phyloP scores from a whole-genome alignment of 352 stramenopile genomes.

The Globisporangium canariense region DNA sequence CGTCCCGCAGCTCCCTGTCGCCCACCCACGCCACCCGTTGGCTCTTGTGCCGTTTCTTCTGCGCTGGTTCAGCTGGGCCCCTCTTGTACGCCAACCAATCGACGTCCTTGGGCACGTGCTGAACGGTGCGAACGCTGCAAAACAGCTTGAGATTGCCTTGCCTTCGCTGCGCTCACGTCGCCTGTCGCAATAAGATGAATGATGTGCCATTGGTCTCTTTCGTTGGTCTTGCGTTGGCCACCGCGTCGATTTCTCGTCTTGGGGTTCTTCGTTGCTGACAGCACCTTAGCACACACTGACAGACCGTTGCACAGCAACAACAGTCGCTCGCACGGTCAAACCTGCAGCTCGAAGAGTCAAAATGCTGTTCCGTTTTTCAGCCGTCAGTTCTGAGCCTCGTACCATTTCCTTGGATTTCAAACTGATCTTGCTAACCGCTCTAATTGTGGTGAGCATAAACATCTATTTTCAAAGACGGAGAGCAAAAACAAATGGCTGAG shows the following conservation, averaged over 20 bases:
- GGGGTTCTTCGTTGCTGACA: neutral
- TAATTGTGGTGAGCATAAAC: neutral
- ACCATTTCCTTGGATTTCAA: neutral
- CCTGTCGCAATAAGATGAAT: neutral
- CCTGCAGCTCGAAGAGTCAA: constrained; percentile 1
- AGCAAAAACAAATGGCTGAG: neutral
- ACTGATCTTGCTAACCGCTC: neutral
- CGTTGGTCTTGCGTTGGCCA: neutral
- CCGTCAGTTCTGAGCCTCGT: neutral
- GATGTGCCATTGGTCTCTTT: neutral
- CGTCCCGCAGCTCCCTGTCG: too few species aligned
- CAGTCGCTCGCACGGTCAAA: neutral
- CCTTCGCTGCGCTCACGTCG: neutral
- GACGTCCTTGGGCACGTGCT: constrained; percentile 1
- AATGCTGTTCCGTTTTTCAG: neutral
- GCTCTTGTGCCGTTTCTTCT: neutral
- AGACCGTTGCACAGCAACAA: neutral
- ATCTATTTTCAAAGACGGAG: neutral
- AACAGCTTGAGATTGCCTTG: neutral
- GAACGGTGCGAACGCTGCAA: neutral
- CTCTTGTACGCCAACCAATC: constrained; percentile 7
- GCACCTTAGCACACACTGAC: neutral
- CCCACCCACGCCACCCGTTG: too few species aligned
- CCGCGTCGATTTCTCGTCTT: neutral
- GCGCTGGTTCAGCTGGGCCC: neutral